These are phyloP conservation scores for Colletotrichum trifolii DNA, from an alignment of 2,329 filamentous ascomycete genomes.

Conservation along the genomic window DNA sequence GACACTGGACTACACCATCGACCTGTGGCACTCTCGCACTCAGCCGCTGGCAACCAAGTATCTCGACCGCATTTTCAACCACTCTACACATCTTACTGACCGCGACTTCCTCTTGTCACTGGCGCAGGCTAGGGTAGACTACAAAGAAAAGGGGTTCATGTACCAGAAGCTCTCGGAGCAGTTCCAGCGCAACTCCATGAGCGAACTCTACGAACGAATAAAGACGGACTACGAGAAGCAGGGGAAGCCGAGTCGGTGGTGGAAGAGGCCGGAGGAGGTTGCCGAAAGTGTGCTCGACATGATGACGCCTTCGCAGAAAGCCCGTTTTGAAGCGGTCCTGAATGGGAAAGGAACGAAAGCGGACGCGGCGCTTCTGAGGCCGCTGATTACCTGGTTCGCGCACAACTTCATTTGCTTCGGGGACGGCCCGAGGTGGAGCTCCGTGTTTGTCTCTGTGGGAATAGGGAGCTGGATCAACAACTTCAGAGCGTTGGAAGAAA, in stretches of 20 bases:
- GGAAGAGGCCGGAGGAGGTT: slow-evolving; percentile 29
- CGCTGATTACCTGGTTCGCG: slow-evolving; percentile 9
- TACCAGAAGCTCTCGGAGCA: slow-evolving; percentile 31
- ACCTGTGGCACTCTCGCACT: slow-evolving; percentile 31
- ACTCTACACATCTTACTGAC: slow-evolving; percentile 3
- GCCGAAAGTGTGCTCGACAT: not conserved
- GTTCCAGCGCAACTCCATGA: slow-evolving; percentile 17
- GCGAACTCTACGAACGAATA: not conserved
- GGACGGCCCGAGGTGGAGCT: slow-evolving; percentile 31
- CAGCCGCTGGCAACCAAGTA: not conserved
- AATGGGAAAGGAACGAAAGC: slow-evolving; percentile 9
- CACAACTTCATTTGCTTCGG: slow-evolving; percentile 33
- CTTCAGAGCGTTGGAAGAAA: not conserved
- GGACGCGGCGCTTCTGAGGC: slow-evolving; percentile 10
- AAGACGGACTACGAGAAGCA: not conserved
- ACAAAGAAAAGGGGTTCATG: slow-evolving; percentile 31
- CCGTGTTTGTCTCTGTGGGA: slow-evolving; percentile 14
- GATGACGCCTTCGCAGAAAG: not conserved
- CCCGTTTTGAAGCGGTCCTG: slow-evolving; percentile 12
- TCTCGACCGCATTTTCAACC: slow-evolving; percentile 23
- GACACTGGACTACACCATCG: slow-evolving; percentile 28
- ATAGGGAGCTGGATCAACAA: slow-evolving; percentile 27
- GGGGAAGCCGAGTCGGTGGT: slow-evolving; percentile 17
- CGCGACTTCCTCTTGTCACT: slow-evolving; percentile 19
- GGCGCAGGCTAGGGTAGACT: slow-evolving; percentile 27